Conservation (phyloP, 2,329 filamentous ascomycete species). For the Saccharata proteae region DNA sequence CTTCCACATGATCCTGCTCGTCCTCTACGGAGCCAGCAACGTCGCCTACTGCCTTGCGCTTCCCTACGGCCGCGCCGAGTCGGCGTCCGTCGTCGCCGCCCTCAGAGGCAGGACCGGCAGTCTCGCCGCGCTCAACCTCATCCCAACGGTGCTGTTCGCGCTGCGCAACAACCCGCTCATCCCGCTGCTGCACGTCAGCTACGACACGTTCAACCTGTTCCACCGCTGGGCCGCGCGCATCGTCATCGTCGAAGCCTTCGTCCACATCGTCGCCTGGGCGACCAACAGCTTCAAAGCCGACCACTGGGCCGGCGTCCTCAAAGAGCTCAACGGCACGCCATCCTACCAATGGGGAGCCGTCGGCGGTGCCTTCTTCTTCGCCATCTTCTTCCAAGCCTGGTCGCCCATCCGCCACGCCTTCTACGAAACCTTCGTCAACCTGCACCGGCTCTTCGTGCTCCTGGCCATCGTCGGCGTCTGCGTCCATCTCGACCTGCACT, state of each 20-base stretch:
- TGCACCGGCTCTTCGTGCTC: slow-evolving; percentile 67
- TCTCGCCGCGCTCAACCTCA: slow-evolving; percentile 78
- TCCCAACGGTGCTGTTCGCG: slow-evolving; percentile 79
- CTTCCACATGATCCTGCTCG: slow-evolving; percentile 59
- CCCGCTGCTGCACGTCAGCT: slow-evolving; percentile 67
- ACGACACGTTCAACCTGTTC: slow-evolving; percentile 90
- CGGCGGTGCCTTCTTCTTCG: slow-evolving; percentile 46
- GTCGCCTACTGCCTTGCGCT: slow-evolving; percentile 64
- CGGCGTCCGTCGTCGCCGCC: slow-evolving; percentile 57
- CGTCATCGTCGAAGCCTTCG: slow-evolving; percentile 54
- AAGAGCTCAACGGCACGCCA: slow-evolving; percentile 42
- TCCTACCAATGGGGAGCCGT: slow-evolving; percentile 57
- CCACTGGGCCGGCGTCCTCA: slow-evolving; percentile 47
- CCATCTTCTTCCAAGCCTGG: slow-evolving; percentile 58
- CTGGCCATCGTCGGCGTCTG: slow-evolving; percentile 59
- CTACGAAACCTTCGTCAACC: slow-evolving; percentile 89
- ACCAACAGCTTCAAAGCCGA: slow-evolving; percentile 50
- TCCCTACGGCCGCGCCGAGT: slow-evolving; percentile 40
- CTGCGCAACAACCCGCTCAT: slow-evolving; percentile 92
- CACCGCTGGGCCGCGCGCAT: slow-evolving; percentile 76
- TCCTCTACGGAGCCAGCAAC: slow-evolving; percentile 59
- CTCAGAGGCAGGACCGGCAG: slow-evolving; percentile 76
- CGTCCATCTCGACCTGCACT: slow-evolving; percentile 61
- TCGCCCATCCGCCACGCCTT: slow-evolving; percentile 84
- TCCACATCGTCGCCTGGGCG: slow-evolving; percentile 63